phyloP scores from a whole-genome alignment of 495 filamentous ascomycete genomes.

The Parachaetomium inaequale region DNA sequence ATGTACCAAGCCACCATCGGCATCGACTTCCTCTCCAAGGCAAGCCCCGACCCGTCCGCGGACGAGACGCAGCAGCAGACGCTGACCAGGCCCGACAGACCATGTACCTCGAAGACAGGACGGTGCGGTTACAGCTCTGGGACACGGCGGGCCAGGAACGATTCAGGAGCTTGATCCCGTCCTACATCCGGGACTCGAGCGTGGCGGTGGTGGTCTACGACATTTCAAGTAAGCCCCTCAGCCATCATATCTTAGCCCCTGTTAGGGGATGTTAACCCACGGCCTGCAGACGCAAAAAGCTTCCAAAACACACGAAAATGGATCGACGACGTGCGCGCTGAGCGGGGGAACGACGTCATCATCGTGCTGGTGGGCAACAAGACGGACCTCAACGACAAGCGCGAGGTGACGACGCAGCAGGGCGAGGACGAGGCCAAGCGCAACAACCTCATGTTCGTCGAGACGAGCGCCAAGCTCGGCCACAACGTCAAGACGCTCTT shows the following conservation, averaged over 20 bases:
- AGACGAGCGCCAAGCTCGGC: constrained; percentile 96
- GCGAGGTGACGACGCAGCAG: constrained; percentile 89
- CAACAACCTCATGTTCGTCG: constrained; percentile 95
- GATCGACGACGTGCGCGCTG: constrained; percentile 96
- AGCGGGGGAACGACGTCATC: constrained; percentile 96
- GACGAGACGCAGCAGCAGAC: constrained; percentile 11
- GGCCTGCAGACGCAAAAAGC: constrained; percentile 66
- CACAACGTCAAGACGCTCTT: constrained; percentile 98
- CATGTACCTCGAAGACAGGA: constrained; percentile 99
- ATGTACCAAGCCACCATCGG: constrained; percentile 99
- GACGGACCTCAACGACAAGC: constrained; percentile 95
- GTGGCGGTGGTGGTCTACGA: constrained; percentile 99
- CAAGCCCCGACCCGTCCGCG: constrained; percentile 34
- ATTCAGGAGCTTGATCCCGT: constrained; percentile 93
- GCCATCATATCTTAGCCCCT: no score
- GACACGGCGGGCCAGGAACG: constrained; percentile 97
- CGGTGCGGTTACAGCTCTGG: constrained; percentile 95
- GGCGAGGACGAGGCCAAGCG: constrained; percentile 99
- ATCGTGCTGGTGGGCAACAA: constrained; percentile 99
- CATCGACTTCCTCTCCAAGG: constrained; percentile 99
- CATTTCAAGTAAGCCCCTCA: constrained; percentile 64
- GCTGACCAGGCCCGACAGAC: constrained; percentile 56
- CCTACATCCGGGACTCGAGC: constrained; percentile 94
- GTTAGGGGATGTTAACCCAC: constrained; percentile 6
- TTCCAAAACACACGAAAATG: constrained; percentile 98